Base-by-base conservation (phyloP, 441 rosid species). In the Hura crepitans region DNA sequence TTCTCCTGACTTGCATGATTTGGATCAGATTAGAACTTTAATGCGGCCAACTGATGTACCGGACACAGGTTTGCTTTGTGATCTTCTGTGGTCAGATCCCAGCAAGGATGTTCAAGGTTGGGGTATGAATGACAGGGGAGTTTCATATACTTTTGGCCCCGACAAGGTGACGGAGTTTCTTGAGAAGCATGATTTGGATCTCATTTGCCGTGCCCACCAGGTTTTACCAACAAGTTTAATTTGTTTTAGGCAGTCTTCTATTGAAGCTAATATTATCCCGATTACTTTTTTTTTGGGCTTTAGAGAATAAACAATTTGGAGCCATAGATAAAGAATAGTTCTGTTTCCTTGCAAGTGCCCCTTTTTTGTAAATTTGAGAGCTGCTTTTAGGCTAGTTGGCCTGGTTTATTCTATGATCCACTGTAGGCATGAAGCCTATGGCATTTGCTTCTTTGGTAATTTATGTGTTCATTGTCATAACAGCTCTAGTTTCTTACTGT, bases 21-120 rank as follows among this genome's bases (percentile, higher is more conserved):
- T 88, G 81, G 86, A 88, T 64, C 80, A 81, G 70, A 88, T 88
- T 66, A 84, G 88, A 77, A 80, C 62, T 66, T 62, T 88, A 61
- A 85, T 73, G 20, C 89, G 91, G 28, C 91, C 91, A 43, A 84
- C 84, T 33, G 91, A 81, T 77, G 86, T 88, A 39, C 91, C 93
- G 2, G 93, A 88, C 73, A 71, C 85, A 30, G 93, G 93, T 61
- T 77, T 88, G 85, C 89, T 86, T 57, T 88, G 93, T 77, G 91
- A 86, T 83, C 89, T 86, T 80, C 87, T 88, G 23, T 88, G 93
- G 93, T 88, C 93, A 15, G 93, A 86, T 80, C 93, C 93, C 27
- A 80, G 82, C 66, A 86, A 78, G 79, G 91, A 83, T 72, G 64
- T 83, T 59, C 81, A 77, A 64, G 91, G 88, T 62, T 88, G 93